These are phyloP conservation scores for Monosporascus sp. DNA, from an alignment of 2,329 filamentous ascomycete species.

Conservation along the genomic window DNA sequence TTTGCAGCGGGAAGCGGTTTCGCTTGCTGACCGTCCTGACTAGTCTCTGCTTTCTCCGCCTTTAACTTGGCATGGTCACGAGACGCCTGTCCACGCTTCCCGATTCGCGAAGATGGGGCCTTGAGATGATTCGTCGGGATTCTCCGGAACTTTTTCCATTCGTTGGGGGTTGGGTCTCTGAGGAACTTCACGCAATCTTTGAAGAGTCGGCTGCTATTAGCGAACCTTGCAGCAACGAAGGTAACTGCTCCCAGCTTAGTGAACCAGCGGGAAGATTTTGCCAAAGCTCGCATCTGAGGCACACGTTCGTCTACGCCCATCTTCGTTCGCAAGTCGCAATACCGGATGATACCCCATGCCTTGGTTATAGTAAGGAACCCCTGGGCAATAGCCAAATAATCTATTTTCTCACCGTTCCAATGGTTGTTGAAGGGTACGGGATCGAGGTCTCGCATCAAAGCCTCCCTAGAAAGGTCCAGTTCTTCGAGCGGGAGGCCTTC, in stretches of 20 bases:
- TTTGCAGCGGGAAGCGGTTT: constrained; percentile 4
- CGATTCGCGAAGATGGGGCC: constrained; percentile 23
- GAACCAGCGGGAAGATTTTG: constrained; percentile 54
- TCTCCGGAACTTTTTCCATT: constrained; percentile 51
- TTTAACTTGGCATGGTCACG: constrained; percentile 9
- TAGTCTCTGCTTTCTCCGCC: constrained; percentile 2
- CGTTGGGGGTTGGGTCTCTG: constrained; percentile 49
- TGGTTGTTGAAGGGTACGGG: constrained; percentile 50
- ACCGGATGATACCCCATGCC: constrained; percentile 53
- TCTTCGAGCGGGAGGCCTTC: constrained; percentile 27
- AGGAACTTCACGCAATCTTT: constrained; percentile 58
- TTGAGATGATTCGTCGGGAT: constrained; percentile 38
- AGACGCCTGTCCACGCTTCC: constrained; percentile 23
- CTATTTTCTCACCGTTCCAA: constrained; percentile 55
- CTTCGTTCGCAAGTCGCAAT: constrained; percentile 53
- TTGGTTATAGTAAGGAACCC: constrained; percentile 53
- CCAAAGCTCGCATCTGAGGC: constrained; percentile 56
- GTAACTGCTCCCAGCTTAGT: constrained; percentile 50
- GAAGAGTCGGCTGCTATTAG: constrained; percentile 44
- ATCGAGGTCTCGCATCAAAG: constrained; percentile 40
- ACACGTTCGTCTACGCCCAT: constrained; percentile 49
- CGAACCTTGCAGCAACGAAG: constrained; percentile 52
- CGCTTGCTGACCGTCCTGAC: background rate
- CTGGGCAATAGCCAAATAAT: constrained; percentile 52
- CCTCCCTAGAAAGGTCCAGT: constrained; percentile 34